Base-by-base conservation (phyloP, 1,284 basidiomycete genomes). In the Paramarasmius palmivorus region DNA sequence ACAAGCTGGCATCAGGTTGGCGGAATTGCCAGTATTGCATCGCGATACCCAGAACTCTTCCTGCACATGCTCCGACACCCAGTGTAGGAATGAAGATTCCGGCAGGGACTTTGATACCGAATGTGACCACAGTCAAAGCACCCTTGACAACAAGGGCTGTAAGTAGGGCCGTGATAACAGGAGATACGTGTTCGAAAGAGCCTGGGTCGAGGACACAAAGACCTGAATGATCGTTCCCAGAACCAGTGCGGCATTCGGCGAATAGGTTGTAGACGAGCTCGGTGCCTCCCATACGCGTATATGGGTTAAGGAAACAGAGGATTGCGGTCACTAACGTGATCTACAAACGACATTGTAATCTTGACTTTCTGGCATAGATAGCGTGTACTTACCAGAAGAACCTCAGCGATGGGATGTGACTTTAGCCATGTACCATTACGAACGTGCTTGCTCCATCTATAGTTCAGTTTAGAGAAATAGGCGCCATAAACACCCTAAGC, bases 71-170 rank as follows among this genome's bases (percentile, higher is more conserved):
- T 17, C 96, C 97, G n/a, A 98, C 95, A 19, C 93, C 95, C 25
- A 99, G 83, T 0, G 95, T 94, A 0, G 97, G 96, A 25, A 99
- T 93, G 71, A 99, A 99, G 62, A 99, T 96, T 1, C 96, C 96
- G 4, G 95, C 95, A 14, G 94, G 94, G 3, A 97, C 66, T 65
- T 91, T 93, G 73, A 97, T 93, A 2, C 95, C 95, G 60, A 98
- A 99, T 0, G 95, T 98, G 41, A 98, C 79, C 52, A 96, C 79
- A 0, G 95, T 97, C 53, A 98, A 72, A 1, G 77, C 79, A 1
- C 86, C 90, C 70, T 95, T 95, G 62, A 95, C 84, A 44, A 94
- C 45, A 69, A 96, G 79, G 1, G 94, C 91, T 23, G 86, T 74
- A 20, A 82, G 72, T 56, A 98, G 83, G 4, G 86, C 79, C 32